phyloP scores from a whole-genome alignment of 768 basidiomycete species.

The Mrakia hoshinonis region DNA sequence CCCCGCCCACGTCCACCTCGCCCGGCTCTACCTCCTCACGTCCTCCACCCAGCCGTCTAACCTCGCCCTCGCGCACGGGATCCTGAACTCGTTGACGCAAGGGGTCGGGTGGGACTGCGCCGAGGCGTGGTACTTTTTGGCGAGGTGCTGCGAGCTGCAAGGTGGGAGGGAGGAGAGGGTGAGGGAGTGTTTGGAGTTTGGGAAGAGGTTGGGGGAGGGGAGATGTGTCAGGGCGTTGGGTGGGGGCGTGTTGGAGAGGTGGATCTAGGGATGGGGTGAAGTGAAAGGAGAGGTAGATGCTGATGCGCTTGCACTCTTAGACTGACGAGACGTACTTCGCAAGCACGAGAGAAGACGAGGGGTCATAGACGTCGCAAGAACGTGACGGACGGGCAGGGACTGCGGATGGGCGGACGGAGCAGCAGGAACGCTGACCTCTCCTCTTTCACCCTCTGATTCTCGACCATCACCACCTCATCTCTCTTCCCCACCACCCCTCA shows the following conservation, averaged over 20 bases:
- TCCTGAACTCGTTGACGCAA: conserved; percentile 66
- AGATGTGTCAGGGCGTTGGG: conserved; percentile 38
- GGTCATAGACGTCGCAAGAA: no score
- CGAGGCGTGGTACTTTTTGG: conserved; percentile 91
- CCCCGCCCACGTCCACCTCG: conserved; percentile 66
- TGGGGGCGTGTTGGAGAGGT: conserved; percentile 4
- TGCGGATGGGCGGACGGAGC: no score
- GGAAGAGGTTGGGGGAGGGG: conserved; percentile 48
- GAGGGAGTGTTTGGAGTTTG: conserved; percentile 62
- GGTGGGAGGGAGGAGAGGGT: conserved; percentile 57
- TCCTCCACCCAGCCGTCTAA: conserved; percentile 33
- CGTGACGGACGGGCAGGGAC: no score
- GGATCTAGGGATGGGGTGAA: background rate
- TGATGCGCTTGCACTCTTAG: no score
- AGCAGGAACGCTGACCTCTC: no score
- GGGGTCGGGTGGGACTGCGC: conserved; percentile 79
- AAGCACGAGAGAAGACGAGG: no score
- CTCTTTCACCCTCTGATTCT: background rate
- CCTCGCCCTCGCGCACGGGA: conserved; percentile 69
- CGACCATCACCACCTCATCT: background rate
- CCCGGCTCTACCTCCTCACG: conserved; percentile 58
- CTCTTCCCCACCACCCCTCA: background rate
- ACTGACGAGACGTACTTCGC: no score
- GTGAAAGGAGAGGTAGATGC: background rate
- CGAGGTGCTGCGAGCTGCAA: conserved; percentile 67